These are phyloP conservation scores for Xanthoconium separans DNA, from an alignment of 1,284 basidiomycete genomes.

Conservation along the genomic window DNA sequence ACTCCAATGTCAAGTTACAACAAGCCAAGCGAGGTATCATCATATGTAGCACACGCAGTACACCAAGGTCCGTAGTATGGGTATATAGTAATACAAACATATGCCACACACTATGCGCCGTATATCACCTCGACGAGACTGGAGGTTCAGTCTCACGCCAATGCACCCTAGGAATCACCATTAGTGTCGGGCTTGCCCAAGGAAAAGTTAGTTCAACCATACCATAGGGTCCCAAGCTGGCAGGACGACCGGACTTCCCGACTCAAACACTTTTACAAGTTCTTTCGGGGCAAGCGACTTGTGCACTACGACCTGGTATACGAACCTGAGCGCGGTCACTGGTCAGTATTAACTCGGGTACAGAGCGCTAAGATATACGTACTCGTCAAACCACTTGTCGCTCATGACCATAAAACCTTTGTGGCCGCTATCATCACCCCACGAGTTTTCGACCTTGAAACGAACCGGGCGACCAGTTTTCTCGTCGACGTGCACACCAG, in stretches of 20 bases:
- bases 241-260: constrained; percentile 60
- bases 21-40: neutral
- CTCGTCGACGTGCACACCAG: constrained; percentile 83
- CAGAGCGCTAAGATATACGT: constrained; percentile 33
- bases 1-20: neutral
- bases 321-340: constrained; percentile 49
- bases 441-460: constrained; percentile 96
- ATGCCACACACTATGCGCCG: neutral
- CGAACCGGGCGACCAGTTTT: constrained; percentile 71
- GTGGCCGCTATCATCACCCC: constrained; percentile 80
- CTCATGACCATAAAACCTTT: constrained; percentile 94
- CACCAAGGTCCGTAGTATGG: too few species aligned
- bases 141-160: constrained; percentile 22
- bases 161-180: constrained; percentile 28
- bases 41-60: neutral
- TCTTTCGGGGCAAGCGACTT: constrained; percentile 77
- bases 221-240: constrained; percentile 94
- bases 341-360: constrained; percentile 5
- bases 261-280: constrained; percentile 78
- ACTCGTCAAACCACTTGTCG: constrained; percentile 90
- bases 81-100: too few species aligned
- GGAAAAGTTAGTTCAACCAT: constrained; percentile 22
- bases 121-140: neutral
- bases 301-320: constrained; percentile 88
- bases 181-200: neutral